A percentile compares a stretch with the other conserved stretches of the same genome.
These are phyloP conservation scores for Phoma herbarum DNA, from an alignment of 2,329 filamentous ascomycete species.

Conservation along the genomic window DNA sequence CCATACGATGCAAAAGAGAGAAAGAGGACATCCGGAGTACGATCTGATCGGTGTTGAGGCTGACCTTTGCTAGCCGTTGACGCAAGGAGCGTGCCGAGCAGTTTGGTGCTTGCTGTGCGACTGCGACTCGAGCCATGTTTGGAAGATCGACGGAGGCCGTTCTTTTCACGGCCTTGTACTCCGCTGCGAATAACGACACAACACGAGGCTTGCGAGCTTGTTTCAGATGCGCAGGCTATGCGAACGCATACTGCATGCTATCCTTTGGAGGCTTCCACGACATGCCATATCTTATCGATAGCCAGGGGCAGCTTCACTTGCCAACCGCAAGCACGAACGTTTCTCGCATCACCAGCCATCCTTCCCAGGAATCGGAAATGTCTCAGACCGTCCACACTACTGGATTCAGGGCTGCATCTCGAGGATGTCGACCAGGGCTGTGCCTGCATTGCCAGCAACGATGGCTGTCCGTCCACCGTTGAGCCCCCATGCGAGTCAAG, in stretches of 20 bases:
- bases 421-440: conserved; percentile 6
- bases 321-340: conserved; percentile 11
- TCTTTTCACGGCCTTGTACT: background rate
- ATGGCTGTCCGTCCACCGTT: conserved; percentile 19
- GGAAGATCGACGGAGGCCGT: background rate
- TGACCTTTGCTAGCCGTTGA: conserved; percentile 2
- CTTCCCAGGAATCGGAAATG: conserved; percentile 20
- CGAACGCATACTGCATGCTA: conserved; percentile 11
- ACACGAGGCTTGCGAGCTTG: background rate
- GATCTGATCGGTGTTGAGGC: conserved; percentile 9
- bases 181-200: background rate
- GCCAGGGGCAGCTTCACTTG: conserved; percentile 7
- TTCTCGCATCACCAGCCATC: conserved; percentile 19
- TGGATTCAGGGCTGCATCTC: conserved; percentile 18
- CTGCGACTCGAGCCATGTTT: background rate
- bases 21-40: background rate
- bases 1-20: background rate
- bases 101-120: background rate
- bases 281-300: conserved; percentile 11
- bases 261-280: conserved; percentile 2
- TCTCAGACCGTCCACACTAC: conserved; percentile 16
- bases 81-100: background rate
- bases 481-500: conserved; percentile 21
- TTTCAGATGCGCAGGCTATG: conserved; percentile 1
- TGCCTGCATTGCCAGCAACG: conserved; percentile 26